Base-by-base conservation (phyloP, 371 early-diverging fungal genomes). In the Pancytospora epiphaga region DNA sequence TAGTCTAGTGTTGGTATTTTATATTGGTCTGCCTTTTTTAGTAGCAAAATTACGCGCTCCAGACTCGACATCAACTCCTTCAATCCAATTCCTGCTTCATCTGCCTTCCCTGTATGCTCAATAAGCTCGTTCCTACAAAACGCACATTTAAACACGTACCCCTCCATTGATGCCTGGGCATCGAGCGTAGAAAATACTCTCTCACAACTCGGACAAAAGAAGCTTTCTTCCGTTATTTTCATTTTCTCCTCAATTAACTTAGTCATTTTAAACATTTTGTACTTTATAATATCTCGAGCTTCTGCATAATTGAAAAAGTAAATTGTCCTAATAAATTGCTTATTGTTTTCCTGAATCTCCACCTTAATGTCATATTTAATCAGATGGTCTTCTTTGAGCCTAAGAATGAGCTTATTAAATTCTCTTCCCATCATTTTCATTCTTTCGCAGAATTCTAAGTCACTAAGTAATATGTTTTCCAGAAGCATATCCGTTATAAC, bases 241-340 rank as follows among this genome's bases (percentile, higher is more conserved):
- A 73, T 63, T 27, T 66, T 58, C 9, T 62, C 62, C 58, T 83
- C 81, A 12, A 83, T 29, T 39, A 63, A 32, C 60, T 78, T 78
- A 25, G 71, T 80, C 78, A 83, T 83, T 54, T 74, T 80, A 57
- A 58, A 81, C 36, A 83, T 78, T 70, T 83, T 83, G 64, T 81
- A 83, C 65, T 83, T 83, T 15, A 83, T 77, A 2, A 80, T 66
- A 64, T 83, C 77, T 56, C 72, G 50, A 32, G 81, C 75, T 54
- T 75, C 75, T 37, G 71, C 56, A 64, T 77, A 83, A 57, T 81
- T 75, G 25, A 81, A 65, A 58, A 70, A 83, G 57, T 77, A 83
- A 1, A 69, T 74, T 4, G 61, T 72, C 12, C 63, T 58, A 12
- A 78, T 61, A 12, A 49, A 40, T 43, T 81, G 80, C 43, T 74